Conservation (phyloP, 495 filamentous ascomycete genomes). For the Penicillium arizonense region DNA sequence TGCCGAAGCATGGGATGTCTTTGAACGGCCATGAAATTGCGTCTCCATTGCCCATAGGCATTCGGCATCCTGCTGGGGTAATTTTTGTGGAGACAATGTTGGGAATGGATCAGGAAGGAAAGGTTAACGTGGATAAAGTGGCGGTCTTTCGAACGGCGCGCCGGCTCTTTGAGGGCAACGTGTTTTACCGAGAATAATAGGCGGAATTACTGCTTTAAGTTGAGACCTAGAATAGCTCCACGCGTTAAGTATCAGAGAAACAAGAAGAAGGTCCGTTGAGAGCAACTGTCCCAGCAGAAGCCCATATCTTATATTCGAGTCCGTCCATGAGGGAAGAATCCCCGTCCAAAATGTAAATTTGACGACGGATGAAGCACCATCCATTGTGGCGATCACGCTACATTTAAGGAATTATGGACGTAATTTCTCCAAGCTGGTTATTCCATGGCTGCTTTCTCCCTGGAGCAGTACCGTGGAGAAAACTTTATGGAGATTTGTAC, state of each 20-base stretch:
- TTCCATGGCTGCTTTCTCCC: neutral
- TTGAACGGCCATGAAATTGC: constrained; percentile 9
- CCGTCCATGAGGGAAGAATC: neutral
- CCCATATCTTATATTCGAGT: constrained; percentile 1
- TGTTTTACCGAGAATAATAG: constrained; percentile 8
- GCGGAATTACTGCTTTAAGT: too few relatives aligned
- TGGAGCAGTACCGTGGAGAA: neutral
- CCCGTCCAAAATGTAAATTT: constrained; percentile 19
- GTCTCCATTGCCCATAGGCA: constrained; percentile 6
- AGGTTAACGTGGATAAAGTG: constrained; percentile 18
- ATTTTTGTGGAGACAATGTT: constrained; percentile 19
- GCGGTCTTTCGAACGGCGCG: constrained; percentile 30
- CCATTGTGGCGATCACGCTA: neutral
- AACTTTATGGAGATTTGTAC: constrained; percentile 2
- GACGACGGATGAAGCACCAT: too few relatives aligned
- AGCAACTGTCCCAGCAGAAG: neutral
- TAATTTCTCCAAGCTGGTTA: neutral
- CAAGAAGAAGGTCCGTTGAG: neutral
- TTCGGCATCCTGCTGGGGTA: constrained; percentile 21
- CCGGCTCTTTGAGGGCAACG: constrained; percentile 27
- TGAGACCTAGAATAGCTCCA: too few relatives aligned
- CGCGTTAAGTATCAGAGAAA: neutral
- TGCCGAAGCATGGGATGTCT: constrained; percentile 17
- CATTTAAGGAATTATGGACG: neutral
- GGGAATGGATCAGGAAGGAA: constrained; percentile 4